A percentile compares a stretch with the other conserved stretches of the same genome.
phyloP scores from a whole-genome alignment of 805 yeast genomes.

The Hanseniaspora thailandica region DNA sequence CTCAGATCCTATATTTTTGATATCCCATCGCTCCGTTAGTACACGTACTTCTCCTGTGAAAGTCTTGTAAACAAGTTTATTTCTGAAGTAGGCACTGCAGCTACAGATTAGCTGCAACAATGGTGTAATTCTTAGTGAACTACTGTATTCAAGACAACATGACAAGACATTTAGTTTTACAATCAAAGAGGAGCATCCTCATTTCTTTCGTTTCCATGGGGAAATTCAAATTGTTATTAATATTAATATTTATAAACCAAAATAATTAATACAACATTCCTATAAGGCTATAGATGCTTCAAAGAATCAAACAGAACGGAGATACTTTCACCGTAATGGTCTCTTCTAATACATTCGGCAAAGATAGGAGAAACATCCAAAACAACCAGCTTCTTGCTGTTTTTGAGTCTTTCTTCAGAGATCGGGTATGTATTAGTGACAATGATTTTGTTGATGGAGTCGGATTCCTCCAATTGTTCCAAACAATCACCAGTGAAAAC shows the following conservation, averaged over 20 bases:
- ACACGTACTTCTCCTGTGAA: conserved; percentile 14
- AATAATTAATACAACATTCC: neutral
- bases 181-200: too few species aligned
- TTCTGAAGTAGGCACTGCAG: conserved; percentile 14
- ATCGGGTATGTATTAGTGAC: conserved; percentile 96
- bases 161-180: neutral
- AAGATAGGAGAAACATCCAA: conserved; percentile 91
- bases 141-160: neutral
- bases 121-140: conserved; percentile 3
- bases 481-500: conserved; percentile 79
- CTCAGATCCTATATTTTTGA: neutral
- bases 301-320: conserved; percentile 85
- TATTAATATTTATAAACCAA: too few species aligned
- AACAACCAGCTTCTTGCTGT: conserved; percentile 60
- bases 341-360: conserved; percentile 97
- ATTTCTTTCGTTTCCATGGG: neutral
- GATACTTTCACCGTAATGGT: conserved; percentile 94
- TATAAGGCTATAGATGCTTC: conserved; percentile 34
- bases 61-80: too few species aligned
- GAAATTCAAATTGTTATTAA: neutral
- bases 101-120: conserved; percentile 16
- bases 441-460: conserved; percentile 79
- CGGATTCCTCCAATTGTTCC: conserved; percentile 62
- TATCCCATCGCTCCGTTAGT: conserved; percentile 17
- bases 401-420: conserved; percentile 44